phyloP scores from a whole-genome alignment of 306 rosid species.

The Gillenia trifoliata region DNA sequence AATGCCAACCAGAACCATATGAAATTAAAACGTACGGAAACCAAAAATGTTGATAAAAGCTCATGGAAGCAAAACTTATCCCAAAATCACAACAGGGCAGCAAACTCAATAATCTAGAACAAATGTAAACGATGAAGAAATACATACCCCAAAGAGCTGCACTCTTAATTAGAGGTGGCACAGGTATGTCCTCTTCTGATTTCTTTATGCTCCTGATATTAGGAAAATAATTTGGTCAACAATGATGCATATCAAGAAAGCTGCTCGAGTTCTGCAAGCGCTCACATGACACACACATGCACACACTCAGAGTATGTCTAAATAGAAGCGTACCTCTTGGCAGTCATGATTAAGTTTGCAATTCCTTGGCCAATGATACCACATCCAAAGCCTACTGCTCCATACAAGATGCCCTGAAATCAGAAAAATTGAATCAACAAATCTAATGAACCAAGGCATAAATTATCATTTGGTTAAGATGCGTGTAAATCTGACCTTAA shows the following conservation, averaged over 20 bases:
- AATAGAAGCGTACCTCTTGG: slow-evolving; percentile 57
- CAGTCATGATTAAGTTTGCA: slow-evolving; percentile 88
- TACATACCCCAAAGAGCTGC: slow-evolving; percentile 59
- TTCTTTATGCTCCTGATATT: slow-evolving; percentile 71
- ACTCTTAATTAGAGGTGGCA: slow-evolving; percentile 87
- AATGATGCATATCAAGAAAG: not conserved
- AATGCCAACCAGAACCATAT: not conserved
- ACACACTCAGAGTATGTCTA: slow-evolving; percentile 3
- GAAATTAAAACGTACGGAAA: not conserved
- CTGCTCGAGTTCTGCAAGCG: not conserved
- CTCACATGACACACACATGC: too few relatives aligned
- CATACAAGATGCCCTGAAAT: slow-evolving; percentile 83
- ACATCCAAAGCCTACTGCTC: slow-evolving; percentile 87
- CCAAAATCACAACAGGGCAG: not conserved
- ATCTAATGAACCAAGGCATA: not conserved
- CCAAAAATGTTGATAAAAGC: not conserved
- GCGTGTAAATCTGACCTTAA: slow-evolving; percentile 26
- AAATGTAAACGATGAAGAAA: not conserved
- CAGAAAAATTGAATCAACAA: slow-evolving; percentile 4
- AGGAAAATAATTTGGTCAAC: slow-evolving; percentile 8
- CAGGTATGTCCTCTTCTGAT: slow-evolving; percentile 89
- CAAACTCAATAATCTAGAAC: slow-evolving; percentile 3
- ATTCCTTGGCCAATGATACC: slow-evolving; percentile 96
- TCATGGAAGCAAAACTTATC: not conserved
- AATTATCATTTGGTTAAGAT: not conserved